These are phyloP conservation scores for Theileria sp. DNA, from an alignment of 169 alveolate species.

Conservation along the genomic window DNA sequence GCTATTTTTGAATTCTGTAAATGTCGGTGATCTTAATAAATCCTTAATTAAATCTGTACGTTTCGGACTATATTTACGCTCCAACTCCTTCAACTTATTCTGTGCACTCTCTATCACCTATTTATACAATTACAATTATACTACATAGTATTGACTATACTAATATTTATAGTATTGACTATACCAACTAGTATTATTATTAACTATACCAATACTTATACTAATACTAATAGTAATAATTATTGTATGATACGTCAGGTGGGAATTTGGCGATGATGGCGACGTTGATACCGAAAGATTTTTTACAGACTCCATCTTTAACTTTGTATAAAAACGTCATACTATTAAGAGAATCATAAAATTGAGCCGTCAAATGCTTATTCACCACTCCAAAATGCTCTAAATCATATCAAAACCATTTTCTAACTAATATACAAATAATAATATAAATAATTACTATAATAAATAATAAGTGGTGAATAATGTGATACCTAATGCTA, in stretches of 20 bases:
- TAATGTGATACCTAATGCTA: slow-evolving; percentile 73
- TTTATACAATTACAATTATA: no score
- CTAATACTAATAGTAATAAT: no score
- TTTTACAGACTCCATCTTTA: slow-evolving; percentile 86
- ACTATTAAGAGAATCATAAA: slow-evolving; percentile 56
- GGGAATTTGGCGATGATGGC: slow-evolving; percentile 92
- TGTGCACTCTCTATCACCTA: slow-evolving; percentile 61
- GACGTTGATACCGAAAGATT: slow-evolving; percentile 92
- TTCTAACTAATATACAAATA: no score
- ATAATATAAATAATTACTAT: no score
- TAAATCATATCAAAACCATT: no score
- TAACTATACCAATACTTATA: no score
- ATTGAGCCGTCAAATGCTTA: slow-evolving; percentile 79
- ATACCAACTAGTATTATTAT: no score
- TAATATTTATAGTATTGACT: no score
- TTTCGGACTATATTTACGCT: slow-evolving; percentile 14
- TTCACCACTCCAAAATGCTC: slow-evolving; percentile 85
- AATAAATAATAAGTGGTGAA: no score
- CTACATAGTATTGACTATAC: no score
- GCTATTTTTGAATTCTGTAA: slow-evolving; percentile 40
- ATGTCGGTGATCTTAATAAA: slow-evolving; percentile 19
- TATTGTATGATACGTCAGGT: slow-evolving; percentile 68
- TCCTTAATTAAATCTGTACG: slow-evolving; percentile 8
- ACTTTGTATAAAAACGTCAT: slow-evolving; percentile 86
- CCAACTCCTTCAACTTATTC: slow-evolving; percentile 45